Conservation (phyloP, 371 early-diverging fungal species). For the Syncephalis fuscata region DNA sequence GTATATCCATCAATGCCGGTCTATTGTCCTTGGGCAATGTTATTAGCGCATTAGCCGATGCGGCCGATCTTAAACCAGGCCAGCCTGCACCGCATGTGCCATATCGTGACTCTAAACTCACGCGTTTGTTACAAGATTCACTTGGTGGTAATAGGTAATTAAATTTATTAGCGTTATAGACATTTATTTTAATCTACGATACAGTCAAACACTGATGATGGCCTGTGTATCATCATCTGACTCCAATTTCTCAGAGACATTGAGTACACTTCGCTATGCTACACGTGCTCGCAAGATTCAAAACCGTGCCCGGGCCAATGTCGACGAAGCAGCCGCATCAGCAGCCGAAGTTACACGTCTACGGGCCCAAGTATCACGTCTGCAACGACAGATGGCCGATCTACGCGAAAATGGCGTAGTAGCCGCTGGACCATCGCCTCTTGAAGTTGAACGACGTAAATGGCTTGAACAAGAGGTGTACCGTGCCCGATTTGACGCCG, state of each 20-base stretch:
- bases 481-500: conserved; percentile 22
- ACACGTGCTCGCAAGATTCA: conserved; percentile 76
- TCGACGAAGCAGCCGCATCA: conserved; percentile 20
- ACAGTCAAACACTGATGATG: conserved; percentile 82
- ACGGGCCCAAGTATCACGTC: conserved; percentile 48
- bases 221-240: conserved; percentile 80
- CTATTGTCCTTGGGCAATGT: conserved; percentile 96
- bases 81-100: conserved; percentile 92
- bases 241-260: conserved; percentile 70
- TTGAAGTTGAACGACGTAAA: conserved; percentile 8
- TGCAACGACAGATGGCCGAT: conserved; percentile 39
- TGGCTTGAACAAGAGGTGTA: conserved; percentile 26
- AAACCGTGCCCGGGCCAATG: conserved; percentile 74
- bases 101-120: conserved; percentile 95
- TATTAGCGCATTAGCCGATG: conserved; percentile 91
- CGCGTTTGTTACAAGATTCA: conserved; percentile 92
- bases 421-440: too few relatives aligned
- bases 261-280: conserved; percentile 86
- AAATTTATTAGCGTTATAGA: background rate
- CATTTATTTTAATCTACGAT: conserved; percentile 12
- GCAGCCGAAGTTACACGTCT: conserved; percentile 45
- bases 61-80: conserved; percentile 50
- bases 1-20: conserved; percentile 95
- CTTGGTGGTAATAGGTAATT: conserved; percentile 78
- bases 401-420: conserved; percentile 23